These are phyloP conservation scores for Solanum ossicruentum DNA, from an alignment of 257 asterid genomes.

Conservation along the genomic window DNA sequence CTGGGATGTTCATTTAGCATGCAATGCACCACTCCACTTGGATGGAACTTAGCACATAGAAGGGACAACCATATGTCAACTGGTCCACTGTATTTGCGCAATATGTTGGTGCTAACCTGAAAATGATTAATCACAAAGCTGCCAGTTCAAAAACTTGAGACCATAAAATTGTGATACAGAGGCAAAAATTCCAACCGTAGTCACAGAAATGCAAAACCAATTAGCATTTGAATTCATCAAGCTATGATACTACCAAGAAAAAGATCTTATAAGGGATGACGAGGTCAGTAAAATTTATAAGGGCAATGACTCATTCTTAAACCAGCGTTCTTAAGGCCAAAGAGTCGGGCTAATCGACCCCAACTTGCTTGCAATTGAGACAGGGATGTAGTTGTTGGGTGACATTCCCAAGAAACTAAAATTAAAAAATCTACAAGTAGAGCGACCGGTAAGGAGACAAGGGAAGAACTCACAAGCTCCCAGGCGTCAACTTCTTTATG, in stretches of 20 bases:
- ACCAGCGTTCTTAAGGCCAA: too few relatives aligned
- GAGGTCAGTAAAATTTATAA: neutral
- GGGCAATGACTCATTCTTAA: too few relatives aligned
- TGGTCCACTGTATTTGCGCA: conserved; percentile 81
- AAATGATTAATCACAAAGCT: neutral
- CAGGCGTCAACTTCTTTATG: conserved; percentile 48
- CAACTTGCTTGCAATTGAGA: neutral
- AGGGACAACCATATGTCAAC: conserved; percentile 70
- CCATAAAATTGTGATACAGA: neutral
- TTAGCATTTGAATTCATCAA: neutral
- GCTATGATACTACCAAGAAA: neutral
- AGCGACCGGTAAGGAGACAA: neutral
- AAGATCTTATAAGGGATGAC: neutral
- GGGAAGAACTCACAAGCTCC: conserved; percentile 50
- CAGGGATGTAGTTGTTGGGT: neutral
- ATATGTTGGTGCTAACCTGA: conserved; percentile 61
- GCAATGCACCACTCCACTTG: conserved; percentile 26
- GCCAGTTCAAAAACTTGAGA: neutral
- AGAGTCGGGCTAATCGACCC: too few relatives aligned
- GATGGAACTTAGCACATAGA: conserved; percentile 10
- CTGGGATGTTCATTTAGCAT: conserved; percentile 51
- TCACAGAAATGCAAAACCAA: neutral
- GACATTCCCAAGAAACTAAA: neutral
- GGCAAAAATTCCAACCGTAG: neutral
- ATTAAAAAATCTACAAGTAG: neutral